phyloP scores from a whole-genome alignment of 495 filamentous ascomycete species.

The Aspergillus homomorphus region DNA sequence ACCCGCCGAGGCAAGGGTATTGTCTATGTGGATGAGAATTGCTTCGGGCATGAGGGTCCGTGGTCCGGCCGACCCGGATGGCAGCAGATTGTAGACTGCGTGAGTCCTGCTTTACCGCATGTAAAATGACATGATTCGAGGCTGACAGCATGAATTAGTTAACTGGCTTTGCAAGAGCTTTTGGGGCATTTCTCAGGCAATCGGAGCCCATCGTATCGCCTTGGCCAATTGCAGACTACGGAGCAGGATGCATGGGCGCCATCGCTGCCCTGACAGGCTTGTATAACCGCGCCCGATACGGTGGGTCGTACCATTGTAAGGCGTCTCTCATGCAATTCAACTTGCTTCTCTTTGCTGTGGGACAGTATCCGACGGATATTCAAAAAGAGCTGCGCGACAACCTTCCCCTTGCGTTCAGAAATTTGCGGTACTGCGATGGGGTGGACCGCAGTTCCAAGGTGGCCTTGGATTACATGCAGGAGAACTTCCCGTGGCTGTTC shows the following conservation, averaged over 20 bases:
- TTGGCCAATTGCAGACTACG: conserved; percentile 66
- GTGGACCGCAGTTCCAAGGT: conserved; percentile 57
- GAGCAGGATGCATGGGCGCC: conserved; percentile 53
- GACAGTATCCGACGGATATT: conserved; percentile 45
- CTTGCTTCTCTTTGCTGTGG: conserved; percentile 51
- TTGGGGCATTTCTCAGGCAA: conserved; percentile 58
- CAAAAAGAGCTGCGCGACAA: conserved; percentile 41
- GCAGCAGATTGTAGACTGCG: conserved; percentile 43
- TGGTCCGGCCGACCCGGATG: conserved; percentile 38
- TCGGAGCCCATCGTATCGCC: conserved; percentile 60
- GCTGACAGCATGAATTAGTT: no score
- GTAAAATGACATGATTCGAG: no score
- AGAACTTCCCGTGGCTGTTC: conserved; percentile 1
- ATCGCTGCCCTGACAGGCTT: conserved; percentile 51
- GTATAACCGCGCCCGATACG: conserved; percentile 44
- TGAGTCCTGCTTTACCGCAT: not conserved
- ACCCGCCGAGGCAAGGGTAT: conserved; percentile 47
- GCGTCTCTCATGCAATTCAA: conserved; percentile 53
- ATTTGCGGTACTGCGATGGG: conserved; percentile 55
- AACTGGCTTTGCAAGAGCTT: conserved; percentile 56
- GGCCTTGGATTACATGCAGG: conserved; percentile 52
- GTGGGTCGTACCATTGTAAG: conserved; percentile 52
- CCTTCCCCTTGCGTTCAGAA: conserved; percentile 48
- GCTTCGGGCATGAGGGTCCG: conserved; percentile 47
- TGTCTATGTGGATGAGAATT: conserved; percentile 62